Evolutionary conservation across 164 flowering plant genomes (phyloP), one percentile per base, ranked within the genome.

Genomic region (Litsea cubeba): DNA sequence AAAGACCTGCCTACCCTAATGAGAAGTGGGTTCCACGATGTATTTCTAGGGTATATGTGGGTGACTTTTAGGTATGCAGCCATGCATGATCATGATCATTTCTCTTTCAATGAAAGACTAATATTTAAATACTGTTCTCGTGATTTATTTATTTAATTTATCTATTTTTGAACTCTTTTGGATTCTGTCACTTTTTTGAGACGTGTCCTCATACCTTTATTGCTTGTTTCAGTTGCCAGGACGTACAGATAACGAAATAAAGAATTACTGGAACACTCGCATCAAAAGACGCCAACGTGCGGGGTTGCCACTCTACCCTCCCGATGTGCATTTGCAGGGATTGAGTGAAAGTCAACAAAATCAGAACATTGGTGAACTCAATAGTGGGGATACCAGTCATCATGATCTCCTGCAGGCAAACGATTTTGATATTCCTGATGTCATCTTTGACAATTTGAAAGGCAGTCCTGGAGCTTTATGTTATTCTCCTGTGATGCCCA

Each of bases 171-270:
- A 8, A 40, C 46, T 40, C 46, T 54, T 54, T 12, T 54, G 60
- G n/a, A 54, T 66, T 66, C 28, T 30, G 40, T 17, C 35, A 30
- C 23, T 72, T 71, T 68, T 51, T 28, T 49, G 65, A 50, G n/a
- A 32, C 49, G 70, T 57, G 18, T 66, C 2, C 51, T 22, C 74
- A 17, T 54, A 3, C 60, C 12, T 54, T 12, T 51, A 40, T 26
- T 12, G 28, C 17, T 65, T 71, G 22, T 78, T 80, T 71, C 84
- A 95, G 99, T 84, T 96, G 82, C 97, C 97, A 65, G 99, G 99
- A 7, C 97, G 99, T 22, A 96, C 99, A 25, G 99, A 96, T 79
- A 96, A 96, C 74, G 99, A 96, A 83, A 94, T 96, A 74, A 96
- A 96, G 84, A 95, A 96, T 79, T 96, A 85, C 74, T 96, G 99